Conservation (phyloP, 805 yeast species). For the Martiniozyma abietophila region DNA sequence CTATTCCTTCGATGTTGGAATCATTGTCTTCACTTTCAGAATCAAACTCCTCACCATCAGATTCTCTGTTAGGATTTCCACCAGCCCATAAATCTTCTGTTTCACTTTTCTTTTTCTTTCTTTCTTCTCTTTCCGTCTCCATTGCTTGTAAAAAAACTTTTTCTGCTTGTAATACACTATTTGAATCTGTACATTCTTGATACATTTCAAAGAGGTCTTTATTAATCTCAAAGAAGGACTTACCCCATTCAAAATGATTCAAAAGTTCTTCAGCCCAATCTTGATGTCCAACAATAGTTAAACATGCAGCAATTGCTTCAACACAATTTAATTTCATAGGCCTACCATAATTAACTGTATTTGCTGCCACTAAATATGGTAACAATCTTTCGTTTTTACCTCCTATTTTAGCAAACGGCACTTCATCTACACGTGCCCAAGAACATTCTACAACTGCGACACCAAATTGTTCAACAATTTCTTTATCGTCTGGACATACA, state of each 20-base stretch:
- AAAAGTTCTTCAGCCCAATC: constrained; percentile 83
- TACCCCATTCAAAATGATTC: constrained; percentile 87
- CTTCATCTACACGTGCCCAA: constrained; percentile 96
- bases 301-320: constrained; percentile 95
- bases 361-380: constrained; percentile 92
- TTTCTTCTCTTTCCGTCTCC: constrained; percentile 54
- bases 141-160: constrained; percentile 60
- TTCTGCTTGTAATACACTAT: constrained; percentile 63
- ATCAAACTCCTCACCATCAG: constrained; percentile 19
- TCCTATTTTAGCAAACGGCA: constrained; percentile 90
- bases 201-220: constrained; percentile 68
- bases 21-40: constrained; percentile 15
- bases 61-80: constrained; percentile 61
- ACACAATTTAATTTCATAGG: constrained; percentile 96
- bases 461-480: constrained; percentile 68
- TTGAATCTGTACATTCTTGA: constrained; percentile 72
- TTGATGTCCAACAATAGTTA: constrained; percentile 82
- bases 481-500: constrained; percentile 81
- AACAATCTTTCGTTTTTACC: constrained; percentile 79
- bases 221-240: constrained; percentile 75
- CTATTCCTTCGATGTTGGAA: constrained; percentile 11
- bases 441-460: constrained; percentile 99
- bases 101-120: constrained; percentile 41
- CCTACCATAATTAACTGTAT: constrained; percentile 92
- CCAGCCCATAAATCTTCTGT: constrained; percentile 64